Base-by-base conservation (phyloP, 2,329 filamentous ascomycete genomes). In the Alternaria sp. region DNA sequence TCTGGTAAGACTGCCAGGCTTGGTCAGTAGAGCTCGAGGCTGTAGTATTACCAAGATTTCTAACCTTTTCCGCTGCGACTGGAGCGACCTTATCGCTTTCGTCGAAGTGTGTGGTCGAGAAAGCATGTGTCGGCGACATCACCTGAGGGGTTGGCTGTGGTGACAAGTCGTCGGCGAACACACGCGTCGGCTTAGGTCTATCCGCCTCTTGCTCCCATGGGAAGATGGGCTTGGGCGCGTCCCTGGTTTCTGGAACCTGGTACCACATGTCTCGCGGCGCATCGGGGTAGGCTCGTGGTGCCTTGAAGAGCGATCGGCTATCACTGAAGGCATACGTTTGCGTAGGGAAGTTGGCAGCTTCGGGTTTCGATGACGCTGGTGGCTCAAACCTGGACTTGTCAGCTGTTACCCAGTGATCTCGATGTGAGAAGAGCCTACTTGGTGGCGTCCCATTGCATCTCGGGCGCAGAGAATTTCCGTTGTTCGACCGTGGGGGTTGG, bases 231-330 rank as follows among this genome's bases (percentile, higher is more conserved):
- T 87, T 86, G 14, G 89, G 87, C 64, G 83, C 87, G 67, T 89
- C 84, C 66, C 86, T 81, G 10, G 72, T 66, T 60, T 88, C 76
- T 6, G 94, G 94, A 37, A 96, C 87, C 72, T 95, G 84, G 77
- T 96, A 97, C 86, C 91, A 96, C 92, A 97, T 94, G 75, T 94
- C 87, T 78, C 87, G 91, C 0, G 94, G 93, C 18, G 93, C 92
- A 74, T 93, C 92, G 3, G 94, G 92, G 74, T 97, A 96, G 57
- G 87, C 86, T 63, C 84, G 80, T 18, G 94, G 94, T 30, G 94
- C 88, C 58, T 92, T 87, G 80, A 96, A 98, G 10, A 92, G 88
- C 33, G 88, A 81, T 18, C 86, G 84, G 78, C 94, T 92, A 60
- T 87, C 87, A 60, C 92, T 97, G 90, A 97, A 97, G 60, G 87